These are phyloP conservation scores for Psilocybe subaeruginosa DNA, from an alignment of 768 basidiomycete genomes.

Conservation along the genomic window DNA sequence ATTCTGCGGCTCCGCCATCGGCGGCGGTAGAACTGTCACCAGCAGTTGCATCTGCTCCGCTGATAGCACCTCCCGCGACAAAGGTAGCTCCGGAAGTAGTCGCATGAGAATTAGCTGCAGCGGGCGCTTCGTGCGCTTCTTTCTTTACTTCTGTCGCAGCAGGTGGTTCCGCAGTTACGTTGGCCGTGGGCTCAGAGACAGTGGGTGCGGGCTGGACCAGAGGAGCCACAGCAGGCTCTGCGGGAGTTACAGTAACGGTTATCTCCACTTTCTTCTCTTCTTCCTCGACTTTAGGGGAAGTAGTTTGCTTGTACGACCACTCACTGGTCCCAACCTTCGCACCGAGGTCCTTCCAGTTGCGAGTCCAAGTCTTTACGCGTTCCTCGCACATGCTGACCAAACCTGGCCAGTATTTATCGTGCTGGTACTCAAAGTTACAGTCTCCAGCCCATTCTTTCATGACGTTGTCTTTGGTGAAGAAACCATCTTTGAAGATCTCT, in stretches of 20 bases:
- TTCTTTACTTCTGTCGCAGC: neutral
- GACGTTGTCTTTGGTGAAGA: conserved; percentile 74
- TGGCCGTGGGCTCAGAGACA: neutral
- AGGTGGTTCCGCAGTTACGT: neutral
- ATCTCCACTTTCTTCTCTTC: conserved; percentile 9
- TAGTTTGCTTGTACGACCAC: conserved; percentile 67
- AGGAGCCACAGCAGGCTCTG: neutral
- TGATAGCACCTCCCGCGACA: conserved; percentile 8
- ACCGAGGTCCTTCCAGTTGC: conserved; percentile 71
- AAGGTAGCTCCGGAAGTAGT: conserved; percentile 6
- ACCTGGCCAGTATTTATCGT: conserved; percentile 75
- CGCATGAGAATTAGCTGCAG: conserved; percentile 1
- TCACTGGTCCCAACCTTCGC: conserved; percentile 74
- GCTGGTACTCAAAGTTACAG: conserved; percentile 70
- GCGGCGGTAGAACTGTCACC: conserved; percentile 8
- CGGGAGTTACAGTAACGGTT: neutral
- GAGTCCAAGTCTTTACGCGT: conserved; percentile 50
- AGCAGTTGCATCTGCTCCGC: conserved; percentile 4
- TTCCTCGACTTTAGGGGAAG: conserved; percentile 1
- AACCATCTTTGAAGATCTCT: conserved; percentile 58
- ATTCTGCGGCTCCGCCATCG: conserved; percentile 3
- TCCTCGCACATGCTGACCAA: conserved; percentile 58
- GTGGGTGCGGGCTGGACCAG: neutral
- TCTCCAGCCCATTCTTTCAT: conserved; percentile 75
- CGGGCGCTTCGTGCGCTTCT: neutral